These are phyloP conservation scores for Metschnikowia santaceciliae DNA, from an alignment of 805 yeast genomes.

Conservation along the genomic window DNA sequence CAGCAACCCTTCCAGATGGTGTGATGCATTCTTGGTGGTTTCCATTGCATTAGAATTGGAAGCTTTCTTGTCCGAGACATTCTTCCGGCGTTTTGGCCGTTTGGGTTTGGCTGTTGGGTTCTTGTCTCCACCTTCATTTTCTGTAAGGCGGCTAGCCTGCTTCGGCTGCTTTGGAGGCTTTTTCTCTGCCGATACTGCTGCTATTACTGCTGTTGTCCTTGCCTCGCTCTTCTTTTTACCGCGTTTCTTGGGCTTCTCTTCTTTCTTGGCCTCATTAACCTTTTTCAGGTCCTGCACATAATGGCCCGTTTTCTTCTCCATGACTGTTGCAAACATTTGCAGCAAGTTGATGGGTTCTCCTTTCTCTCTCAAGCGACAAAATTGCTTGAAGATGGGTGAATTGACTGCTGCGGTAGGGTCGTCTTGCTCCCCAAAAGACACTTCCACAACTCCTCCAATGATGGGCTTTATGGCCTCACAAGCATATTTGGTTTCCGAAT, in stretches of 20 bases:
- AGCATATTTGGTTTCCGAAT: constrained; percentile 23
- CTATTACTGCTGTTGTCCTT: background rate
- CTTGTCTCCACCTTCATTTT: background rate
- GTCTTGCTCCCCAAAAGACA: constrained; percentile 12
- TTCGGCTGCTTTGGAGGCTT: constrained; percentile 1
- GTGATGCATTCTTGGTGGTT: background rate
- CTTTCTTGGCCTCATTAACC: background rate
- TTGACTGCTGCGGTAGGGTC: background rate
- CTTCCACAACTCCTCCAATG: constrained; percentile 10
- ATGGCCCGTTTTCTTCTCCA: background rate
- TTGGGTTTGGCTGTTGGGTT: constrained; percentile 5
- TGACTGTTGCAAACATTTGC: background rate
- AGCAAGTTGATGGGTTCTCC: background rate
- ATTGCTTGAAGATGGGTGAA: background rate
- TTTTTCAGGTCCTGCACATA: background rate
- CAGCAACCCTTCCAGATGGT: background rate
- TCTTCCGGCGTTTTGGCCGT: background rate
- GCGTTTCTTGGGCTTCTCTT: constrained; percentile 5
- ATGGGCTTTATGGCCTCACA: constrained; percentile 13
- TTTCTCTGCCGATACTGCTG: background rate
- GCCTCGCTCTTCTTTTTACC: constrained; percentile 3
- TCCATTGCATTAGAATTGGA: background rate
- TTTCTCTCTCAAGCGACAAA: background rate
- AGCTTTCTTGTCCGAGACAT: background rate
- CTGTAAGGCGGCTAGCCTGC: background rate